Conservation (phyloP, 1,284 basidiomycete species). For the Trichosporon sp. region DNA sequence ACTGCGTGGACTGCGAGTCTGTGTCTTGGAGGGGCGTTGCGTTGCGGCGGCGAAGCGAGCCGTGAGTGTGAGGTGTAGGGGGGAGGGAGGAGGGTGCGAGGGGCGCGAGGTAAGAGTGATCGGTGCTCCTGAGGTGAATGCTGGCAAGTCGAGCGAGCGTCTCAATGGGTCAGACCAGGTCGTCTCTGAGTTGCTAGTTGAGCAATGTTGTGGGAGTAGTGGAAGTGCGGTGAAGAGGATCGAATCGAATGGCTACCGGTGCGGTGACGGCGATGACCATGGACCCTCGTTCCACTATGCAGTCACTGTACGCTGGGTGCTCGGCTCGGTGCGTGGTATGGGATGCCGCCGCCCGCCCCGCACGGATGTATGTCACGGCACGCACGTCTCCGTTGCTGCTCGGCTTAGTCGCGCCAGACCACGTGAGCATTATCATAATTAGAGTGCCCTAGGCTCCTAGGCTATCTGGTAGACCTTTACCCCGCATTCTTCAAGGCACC, state of each 20-base stretch:
- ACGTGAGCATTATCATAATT: background rate
- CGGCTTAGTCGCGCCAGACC: background rate
- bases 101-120: background rate
- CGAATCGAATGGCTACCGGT: background rate
- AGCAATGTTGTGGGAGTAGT: background rate
- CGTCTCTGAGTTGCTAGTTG: background rate
- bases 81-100: background rate
- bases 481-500: background rate
- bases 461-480: too few relatives aligned
- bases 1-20: background rate
- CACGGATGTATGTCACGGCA: background rate
- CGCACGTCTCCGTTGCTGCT: background rate
- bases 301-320: background rate
- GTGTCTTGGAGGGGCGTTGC: background rate
- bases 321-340: background rate
- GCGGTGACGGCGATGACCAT: background rate
- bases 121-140: background rate
- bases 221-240: background rate
- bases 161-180: background rate
- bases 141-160: background rate
- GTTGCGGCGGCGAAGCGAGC: background rate
- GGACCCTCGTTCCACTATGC: too few relatives aligned
- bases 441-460: too few relatives aligned
- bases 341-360: too few relatives aligned
- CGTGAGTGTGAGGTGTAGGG: too few relatives aligned